These are phyloP conservation scores for Nothopassalora personata DNA, from an alignment of 2,329 filamentous ascomycete species.

Conservation along the genomic window DNA sequence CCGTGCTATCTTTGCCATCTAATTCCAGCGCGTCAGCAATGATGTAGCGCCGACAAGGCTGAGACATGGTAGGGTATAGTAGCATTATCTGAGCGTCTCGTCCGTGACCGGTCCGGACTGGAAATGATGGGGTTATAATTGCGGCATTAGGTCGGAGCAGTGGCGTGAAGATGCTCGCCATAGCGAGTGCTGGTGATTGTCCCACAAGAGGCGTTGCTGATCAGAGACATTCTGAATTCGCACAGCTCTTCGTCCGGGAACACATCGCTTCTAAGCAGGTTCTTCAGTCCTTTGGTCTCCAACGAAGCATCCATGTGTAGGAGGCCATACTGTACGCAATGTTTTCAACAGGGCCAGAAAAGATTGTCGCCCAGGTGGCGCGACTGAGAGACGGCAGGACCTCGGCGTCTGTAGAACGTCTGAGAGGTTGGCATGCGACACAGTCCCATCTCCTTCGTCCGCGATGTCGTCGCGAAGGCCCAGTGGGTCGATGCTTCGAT, in stretches of 20 bases:
- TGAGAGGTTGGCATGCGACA: neutral
- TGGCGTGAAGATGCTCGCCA: conserved; percentile 5
- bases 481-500: conserved; percentile 8
- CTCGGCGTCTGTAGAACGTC: neutral
- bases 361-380: neutral
- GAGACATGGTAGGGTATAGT: neutral
- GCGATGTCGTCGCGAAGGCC: conserved; percentile 6
- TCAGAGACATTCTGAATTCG: neutral
- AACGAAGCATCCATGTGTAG: conserved; percentile 5
- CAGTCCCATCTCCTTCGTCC: neutral
- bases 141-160: conserved; percentile 2
- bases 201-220: conserved; percentile 7
- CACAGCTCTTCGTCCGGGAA: neutral
- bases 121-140: conserved; percentile 7
- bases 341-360: conserved; percentile 4
- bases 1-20: neutral
- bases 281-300: neutral
- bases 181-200: conserved; percentile 10
- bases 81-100: conserved; percentile 3
- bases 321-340: conserved; percentile 15
- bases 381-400: neutral
- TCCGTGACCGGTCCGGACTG: conserved; percentile 10
- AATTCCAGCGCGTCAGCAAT: neutral
- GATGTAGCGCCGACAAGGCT: neutral
- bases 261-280: neutral